Percentiles rank a stretch among this genome's conserved stretches.
Evolutionary conservation across 176 grass and related monocot genomes (phyloP).

Genomic region (Carex cristatella): DNA sequence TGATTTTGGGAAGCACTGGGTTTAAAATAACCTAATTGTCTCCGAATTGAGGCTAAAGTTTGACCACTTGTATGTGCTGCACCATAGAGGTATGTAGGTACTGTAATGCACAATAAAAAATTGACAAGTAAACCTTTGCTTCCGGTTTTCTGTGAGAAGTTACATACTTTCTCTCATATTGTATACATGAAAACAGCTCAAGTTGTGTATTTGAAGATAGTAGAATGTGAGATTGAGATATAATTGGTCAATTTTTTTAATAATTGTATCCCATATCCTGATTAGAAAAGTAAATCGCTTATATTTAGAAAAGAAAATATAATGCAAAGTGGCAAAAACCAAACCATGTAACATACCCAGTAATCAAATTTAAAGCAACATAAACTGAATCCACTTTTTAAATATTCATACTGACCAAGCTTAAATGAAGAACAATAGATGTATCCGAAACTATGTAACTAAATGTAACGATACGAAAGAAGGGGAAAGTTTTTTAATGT

Average conservation of each 20-base stretch:
- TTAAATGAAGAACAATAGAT: neutral
- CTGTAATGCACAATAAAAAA: conserved; percentile 32
- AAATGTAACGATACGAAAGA: neutral
- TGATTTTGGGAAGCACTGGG: conserved; percentile 37
- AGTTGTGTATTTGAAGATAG: neutral
- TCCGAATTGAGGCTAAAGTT: conserved; percentile 32
- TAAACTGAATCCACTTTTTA: neutral
- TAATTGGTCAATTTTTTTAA: neutral
- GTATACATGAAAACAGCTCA: neutral
- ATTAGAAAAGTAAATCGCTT: neutral
- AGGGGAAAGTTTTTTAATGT: neutral
- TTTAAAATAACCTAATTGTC: conserved; percentile 55
- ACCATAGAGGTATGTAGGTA: conserved; percentile 65
- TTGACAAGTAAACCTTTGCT: neutral
- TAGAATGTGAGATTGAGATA: neutral
- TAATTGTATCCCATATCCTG: neutral
- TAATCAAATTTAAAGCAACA: neutral
- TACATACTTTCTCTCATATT: neutral
- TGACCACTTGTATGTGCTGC: conserved; percentile 43
- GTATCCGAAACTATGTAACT: neutral
- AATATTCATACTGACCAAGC: neutral
- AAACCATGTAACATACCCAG: neutral
- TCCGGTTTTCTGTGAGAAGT: neutral
- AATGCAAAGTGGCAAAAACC: neutral
- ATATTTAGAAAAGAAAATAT: neutral